Evolutionary conservation across 441 rosid genomes (phyloP), one percentile per base, ranked within the genome.

Genomic region (Corymbia citriodora): DNA sequence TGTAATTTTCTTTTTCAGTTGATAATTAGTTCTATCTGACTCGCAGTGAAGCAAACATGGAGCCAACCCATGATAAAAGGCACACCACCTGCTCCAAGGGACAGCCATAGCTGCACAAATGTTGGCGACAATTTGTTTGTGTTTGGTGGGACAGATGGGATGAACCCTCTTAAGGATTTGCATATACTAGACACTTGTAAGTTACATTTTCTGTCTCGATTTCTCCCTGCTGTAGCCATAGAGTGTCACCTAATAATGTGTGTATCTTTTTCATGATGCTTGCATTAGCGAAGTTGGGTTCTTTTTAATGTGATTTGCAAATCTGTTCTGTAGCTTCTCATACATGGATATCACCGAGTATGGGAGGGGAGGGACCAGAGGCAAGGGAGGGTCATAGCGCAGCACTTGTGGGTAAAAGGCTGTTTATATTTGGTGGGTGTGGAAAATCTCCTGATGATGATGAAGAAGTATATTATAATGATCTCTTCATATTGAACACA

Each of bases 311-410:
- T 88, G 23, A 31, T 55, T 63, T 21, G 21, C 23, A 45, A 45
- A 79, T 13, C 88, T 61, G 79, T 59, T 87, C 90, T 93, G 88
- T 93, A 98, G 99, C 97, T 92, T 93, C 98, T 63, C 96, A 95
- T 90, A 96, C 98, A 63, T 98, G 99, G 99, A 93, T 91, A 90
- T 94, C 96, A 87, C 99, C 99, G 29, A 93, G 93, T 92, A 95
- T 96, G 82, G 96, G 98, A 94, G 99, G 99, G 52, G 99, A 97
- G 82, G 99, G 96, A 83, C 99, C 99, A 6, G 96, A 94, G 92
- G 96, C 99, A 90, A 96, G 99, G 90, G 99, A 97, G 93, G 99
- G 98, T 91, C 99, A 98, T 92, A 95, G 95, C 90, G 98, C 99
- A 88, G 96, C 99, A 25, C 96, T 97, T 88, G 96, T 98, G 92